These are phyloP conservation scores for Huntiella abstrusa DNA, from an alignment of 2,329 filamentous ascomycete genomes.

Conservation along the genomic window DNA sequence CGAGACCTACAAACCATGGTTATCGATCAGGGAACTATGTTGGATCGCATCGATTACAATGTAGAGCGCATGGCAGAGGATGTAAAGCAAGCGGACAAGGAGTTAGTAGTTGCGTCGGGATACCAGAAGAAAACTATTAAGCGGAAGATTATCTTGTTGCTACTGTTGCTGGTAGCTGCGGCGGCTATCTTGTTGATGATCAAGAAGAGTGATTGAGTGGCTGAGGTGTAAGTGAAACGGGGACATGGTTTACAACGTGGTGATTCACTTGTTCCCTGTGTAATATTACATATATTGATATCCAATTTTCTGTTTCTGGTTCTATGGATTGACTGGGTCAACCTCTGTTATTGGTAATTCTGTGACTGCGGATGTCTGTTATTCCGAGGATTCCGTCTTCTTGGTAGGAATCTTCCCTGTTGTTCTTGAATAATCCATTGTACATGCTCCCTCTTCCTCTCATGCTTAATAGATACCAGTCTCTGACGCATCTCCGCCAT, in stretches of 20 bases:
- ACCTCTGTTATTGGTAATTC: too few relatives aligned
- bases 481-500: too few relatives aligned
- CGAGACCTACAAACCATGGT: slow-evolving; percentile 92
- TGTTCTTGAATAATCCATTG: background rate
- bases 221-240: too few relatives aligned
- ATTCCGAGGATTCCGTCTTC: too few relatives aligned
- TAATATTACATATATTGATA: too few relatives aligned
- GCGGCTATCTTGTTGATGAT: slow-evolving; percentile 69
- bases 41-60: slow-evolving; percentile 94
- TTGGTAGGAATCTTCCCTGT: background rate
- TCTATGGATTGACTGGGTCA: background rate
- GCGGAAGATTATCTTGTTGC: slow-evolving; percentile 78
- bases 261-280: too few relatives aligned
- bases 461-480: too few relatives aligned
- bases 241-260: too few relatives aligned
- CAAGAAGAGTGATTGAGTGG: slow-evolving; percentile 29
- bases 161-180: slow-evolving; percentile 66
- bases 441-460: background rate
- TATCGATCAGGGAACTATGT: slow-evolving; percentile 75
- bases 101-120: slow-evolving; percentile 69
- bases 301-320: background rate
- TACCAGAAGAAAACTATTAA: slow-evolving; percentile 83
- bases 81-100: slow-evolving; percentile 82
- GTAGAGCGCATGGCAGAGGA: slow-evolving; percentile 89
- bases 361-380: too few relatives aligned